Percentiles rank a stretch among this genome's conserved stretches.
These are phyloP conservation scores for Ampelocalamus luodianensis DNA, from an alignment of 176 grass and related monocot species.

Conservation along the genomic window DNA sequence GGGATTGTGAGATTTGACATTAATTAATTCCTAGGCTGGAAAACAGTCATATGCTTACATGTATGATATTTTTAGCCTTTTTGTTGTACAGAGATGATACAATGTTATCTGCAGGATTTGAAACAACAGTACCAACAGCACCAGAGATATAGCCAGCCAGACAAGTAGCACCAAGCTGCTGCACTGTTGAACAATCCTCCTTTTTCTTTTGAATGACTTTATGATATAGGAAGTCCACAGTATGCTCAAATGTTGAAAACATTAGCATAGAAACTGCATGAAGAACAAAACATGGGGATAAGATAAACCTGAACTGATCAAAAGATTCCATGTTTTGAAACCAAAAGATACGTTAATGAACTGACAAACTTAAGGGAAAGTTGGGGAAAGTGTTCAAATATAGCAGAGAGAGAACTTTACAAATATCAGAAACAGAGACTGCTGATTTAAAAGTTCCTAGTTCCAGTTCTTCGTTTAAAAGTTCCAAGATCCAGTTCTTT, in stretches of 20 bases:
- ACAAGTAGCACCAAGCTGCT: slow-evolving; percentile 92
- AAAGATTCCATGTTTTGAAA: not conserved
- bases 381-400: not conserved
- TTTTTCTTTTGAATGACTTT: slow-evolving; percentile 83
- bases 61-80: slow-evolving; percentile 70
- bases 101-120: slow-evolving; percentile 97
- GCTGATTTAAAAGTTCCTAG: slow-evolving; percentile 12
- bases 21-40: not conserved
- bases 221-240: slow-evolving; percentile 71
- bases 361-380: not conserved
- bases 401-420: not conserved
- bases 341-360: slow-evolving; percentile 14
- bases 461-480: not conserved
- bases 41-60: slow-evolving; percentile 53
- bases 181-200: slow-evolving; percentile 71
- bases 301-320: slow-evolving; percentile 9
- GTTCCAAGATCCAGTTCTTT: not conserved
- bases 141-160: slow-evolving; percentile 84
- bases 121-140: slow-evolving; percentile 85
- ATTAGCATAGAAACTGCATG: slow-evolving; percentile 92
- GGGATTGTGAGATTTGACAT: not conserved
- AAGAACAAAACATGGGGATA: slow-evolving; percentile 13
- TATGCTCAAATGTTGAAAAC: slow-evolving; percentile 95
- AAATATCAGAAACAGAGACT: not conserved
- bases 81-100: slow-evolving; percentile 94